These are phyloP conservation scores for Flaveria sonorensis DNA, from an alignment of 129 eudicot genomes.

Conservation along the genomic window DNA sequence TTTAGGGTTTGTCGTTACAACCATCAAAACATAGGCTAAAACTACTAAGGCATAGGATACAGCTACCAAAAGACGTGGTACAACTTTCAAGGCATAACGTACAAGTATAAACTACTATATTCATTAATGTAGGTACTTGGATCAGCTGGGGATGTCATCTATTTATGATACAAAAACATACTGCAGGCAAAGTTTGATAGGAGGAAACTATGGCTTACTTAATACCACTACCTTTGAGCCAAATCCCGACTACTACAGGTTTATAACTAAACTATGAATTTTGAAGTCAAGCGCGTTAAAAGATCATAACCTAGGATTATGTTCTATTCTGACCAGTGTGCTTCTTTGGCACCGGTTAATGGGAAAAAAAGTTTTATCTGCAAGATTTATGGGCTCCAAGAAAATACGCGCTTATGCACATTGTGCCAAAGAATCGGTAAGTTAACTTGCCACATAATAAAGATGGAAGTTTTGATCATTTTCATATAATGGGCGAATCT, in stretches of 20 bases:
- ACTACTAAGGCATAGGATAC: neutral
- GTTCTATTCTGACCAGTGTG: constrained; percentile 50
- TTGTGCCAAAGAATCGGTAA: constrained; percentile 81
- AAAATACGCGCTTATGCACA: constrained; percentile 79
- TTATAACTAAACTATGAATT: neutral
- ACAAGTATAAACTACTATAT: neutral
- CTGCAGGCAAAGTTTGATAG: constrained; percentile 76
- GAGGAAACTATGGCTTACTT: constrained; percentile 90
- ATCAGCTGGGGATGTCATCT: constrained; percentile 79
- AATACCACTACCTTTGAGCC: constrained; percentile 72
- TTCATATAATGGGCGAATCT: neutral
- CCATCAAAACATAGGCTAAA: neutral
- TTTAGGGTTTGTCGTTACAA: neutral
- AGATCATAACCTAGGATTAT: neutral
- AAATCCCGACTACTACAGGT: constrained; percentile 93
- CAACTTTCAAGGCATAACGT: neutral
- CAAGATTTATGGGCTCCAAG: constrained; percentile 57
- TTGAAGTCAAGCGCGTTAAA: constrained; percentile 1
- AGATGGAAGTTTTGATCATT: neutral
- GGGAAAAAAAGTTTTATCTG: constrained; percentile 69
- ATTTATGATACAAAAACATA: constrained; percentile 61
- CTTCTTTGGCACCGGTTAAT: constrained; percentile 89
- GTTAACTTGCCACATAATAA: constrained; percentile 28
- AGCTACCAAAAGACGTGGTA: neutral
- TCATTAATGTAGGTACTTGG: constrained; percentile 61